Base-by-base conservation (phyloP, 2,329 filamentous ascomycete genomes). In the Monilinia fructicola region DNA sequence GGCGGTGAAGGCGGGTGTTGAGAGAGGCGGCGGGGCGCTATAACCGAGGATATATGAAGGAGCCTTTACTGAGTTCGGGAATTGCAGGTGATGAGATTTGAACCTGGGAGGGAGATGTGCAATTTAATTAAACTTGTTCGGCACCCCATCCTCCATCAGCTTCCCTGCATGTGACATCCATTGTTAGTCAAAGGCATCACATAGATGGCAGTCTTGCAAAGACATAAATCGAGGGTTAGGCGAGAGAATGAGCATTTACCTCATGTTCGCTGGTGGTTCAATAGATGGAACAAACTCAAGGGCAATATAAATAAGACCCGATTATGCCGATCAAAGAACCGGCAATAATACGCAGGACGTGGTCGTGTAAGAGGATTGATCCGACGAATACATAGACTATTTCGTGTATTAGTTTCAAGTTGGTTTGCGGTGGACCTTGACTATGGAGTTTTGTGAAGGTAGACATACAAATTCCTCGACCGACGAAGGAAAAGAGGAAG, bases 401-500 rank as follows among this genome's bases (percentile, higher is more conserved):
- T 31, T 12, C 50, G 35, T 23, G 44, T 69, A 59, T 75, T 63
- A 77, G 71, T 38, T 40, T 21, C 42, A 53, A 59, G 66, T 21
- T 44, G 53, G 58, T 67, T 18, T 44, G 54, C 52, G 62, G 55
- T 38, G 28, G 28, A 28, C n/a, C 46, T 64, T 62, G 40, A 21
- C 14, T 50, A 64, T 44, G 61, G 40, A 11, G 26, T 21, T 21
- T 26, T 58, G 11, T 46, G 26, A 61, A 28, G 46, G 9, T 48
- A 21, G 40, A 88, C 92, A 81, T 87, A 97, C 93, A 98, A 78
- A 92, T 84, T 80, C 95, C 95, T 77, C 95, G 93, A 69, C 95
- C 95, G 73, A 98, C 81, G 84, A 99, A 98, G 67, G 92, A 96
- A 84, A 98, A 98, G 80, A 98, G 89, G 84, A 99, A 99, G 14